Base-by-base conservation (phyloP, 176 grass and related monocot genomes). In the Oryza punctata region DNA sequence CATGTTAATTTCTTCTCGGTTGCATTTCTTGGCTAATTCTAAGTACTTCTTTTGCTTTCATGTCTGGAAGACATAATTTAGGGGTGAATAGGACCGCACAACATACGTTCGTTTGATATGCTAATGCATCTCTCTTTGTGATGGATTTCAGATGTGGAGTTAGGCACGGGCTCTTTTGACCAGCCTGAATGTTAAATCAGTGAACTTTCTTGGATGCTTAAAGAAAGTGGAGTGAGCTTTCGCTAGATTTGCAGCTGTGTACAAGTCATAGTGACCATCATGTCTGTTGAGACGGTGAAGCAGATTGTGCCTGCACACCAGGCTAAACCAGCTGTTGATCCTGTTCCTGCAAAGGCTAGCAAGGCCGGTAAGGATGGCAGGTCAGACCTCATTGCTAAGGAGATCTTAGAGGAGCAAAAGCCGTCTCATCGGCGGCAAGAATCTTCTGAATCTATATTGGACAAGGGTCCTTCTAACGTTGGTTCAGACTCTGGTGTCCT, bases 401-500 rank as follows among this genome's bases (percentile, higher is more conserved):
- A 77, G 50, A 57, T 66, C 16, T 5, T 69, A 63, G 88, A 70
- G 18, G 82, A 81, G 41, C 86, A 61, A 25, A 88, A 88, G 63
- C 75, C 79, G 49, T 57, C 81, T 72, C 86, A 82, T 73, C 70
- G 26, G 16, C 69, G 67, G 21, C 90, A 84, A 38, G 85, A 65
- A 77, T 86, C 84, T 79, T 81, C 82, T 73, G 84, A 67, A 40
- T 81, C 57, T 19, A 68, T 73, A 60, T 32, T 85, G 76, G 89
- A 91, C 65, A 85, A 85, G 38, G 73, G 87, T 75, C 87, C 87
- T 65, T 85, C 92, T 64, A 91, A 76, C 2, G 69, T 86, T 14
- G 23, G 82, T 70, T 83, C 82, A 0, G 79, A 81, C 35, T 87
- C 77, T 3, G 76, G 86, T 46, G 73, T 82, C 52, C 16, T 78